Evolutionary conservation across 1,139 yeast species (phyloP).

Genomic region (Yamadazyma kanchanaburiensis): DNA sequence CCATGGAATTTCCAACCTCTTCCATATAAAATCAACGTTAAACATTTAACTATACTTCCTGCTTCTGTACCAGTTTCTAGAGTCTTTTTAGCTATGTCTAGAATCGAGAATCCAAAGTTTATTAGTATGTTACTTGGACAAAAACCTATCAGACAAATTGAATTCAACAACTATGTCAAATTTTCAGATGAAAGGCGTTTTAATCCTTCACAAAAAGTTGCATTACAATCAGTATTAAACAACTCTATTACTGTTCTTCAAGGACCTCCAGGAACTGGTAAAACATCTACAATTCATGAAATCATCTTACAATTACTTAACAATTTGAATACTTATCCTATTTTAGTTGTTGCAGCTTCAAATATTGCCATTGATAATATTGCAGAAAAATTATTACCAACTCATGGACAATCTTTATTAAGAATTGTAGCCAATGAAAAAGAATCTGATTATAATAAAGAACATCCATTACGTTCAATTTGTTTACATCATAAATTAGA

Average conservation of each 20-base stretch:
- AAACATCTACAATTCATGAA: constrained; percentile 64
- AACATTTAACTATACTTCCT: constrained; percentile 50
- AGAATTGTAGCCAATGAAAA: constrained; percentile 62
- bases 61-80: constrained; percentile 62
- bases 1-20: constrained; percentile 55
- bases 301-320: constrained; percentile 59
- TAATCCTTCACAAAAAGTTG: constrained; percentile 64
- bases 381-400: constrained; percentile 57
- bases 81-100: constrained; percentile 60
- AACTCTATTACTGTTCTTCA: constrained; percentile 63
- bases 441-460: constrained; percentile 54
- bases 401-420: constrained; percentile 49
- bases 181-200: constrained; percentile 42
- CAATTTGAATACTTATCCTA: constrained; percentile 56
- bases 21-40: constrained; percentile 40
- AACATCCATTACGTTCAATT: constrained; percentile 54
- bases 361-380: constrained; percentile 75
- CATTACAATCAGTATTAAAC: constrained; percentile 65
- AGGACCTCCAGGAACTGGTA: constrained; percentile 73
- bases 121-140: constrained; percentile 59
- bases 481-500: constrained; percentile 63
- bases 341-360: constrained; percentile 72
- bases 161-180: constrained; percentile 51
- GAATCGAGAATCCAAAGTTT: constrained; percentile 45
- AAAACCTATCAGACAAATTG: constrained; percentile 55